phyloP scores from a whole-genome alignment of 345 rosid genomes.

The Erodium maritimum region DNA sequence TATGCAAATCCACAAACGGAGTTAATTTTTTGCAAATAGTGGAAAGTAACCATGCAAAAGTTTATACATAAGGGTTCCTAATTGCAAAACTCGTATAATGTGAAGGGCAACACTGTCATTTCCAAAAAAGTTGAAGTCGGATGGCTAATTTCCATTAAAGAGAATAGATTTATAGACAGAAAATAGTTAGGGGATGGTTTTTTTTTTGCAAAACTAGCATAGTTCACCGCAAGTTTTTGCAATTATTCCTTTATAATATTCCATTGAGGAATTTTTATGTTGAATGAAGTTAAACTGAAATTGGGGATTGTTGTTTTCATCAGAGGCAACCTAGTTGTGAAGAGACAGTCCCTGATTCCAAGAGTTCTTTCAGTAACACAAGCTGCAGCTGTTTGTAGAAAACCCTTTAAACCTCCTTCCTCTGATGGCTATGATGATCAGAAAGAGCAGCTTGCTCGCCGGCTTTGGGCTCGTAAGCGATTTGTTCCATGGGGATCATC shows the following conservation, averaged over 20 bases:
- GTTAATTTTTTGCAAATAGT: no score
- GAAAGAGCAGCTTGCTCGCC: slow-evolving; percentile 56
- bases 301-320: slow-evolving; percentile 5
- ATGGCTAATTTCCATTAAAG: no score
- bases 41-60: no score
- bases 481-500: slow-evolving; percentile 94
- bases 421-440: slow-evolving; percentile 40
- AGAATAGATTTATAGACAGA: no score
- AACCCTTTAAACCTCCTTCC: slow-evolving; percentile 88
- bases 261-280: background rate
- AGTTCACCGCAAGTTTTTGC: no score
- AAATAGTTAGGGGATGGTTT: no score
- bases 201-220: no score
- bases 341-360: slow-evolving; percentile 75
- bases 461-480: slow-evolving; percentile 77
- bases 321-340: slow-evolving; percentile 81
- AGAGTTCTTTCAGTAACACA: slow-evolving; percentile 73
- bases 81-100: no score
- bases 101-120: no score
- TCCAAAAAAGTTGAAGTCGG: no score
- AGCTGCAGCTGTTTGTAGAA: slow-evolving; percentile 85
- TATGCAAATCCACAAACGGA: no score
- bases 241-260: background rate
- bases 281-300: background rate
- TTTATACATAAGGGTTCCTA: no score